Evolutionary conservation across 495 filamentous ascomycete genomes (phyloP).

Genomic region (Monascus purpureus): DNA sequence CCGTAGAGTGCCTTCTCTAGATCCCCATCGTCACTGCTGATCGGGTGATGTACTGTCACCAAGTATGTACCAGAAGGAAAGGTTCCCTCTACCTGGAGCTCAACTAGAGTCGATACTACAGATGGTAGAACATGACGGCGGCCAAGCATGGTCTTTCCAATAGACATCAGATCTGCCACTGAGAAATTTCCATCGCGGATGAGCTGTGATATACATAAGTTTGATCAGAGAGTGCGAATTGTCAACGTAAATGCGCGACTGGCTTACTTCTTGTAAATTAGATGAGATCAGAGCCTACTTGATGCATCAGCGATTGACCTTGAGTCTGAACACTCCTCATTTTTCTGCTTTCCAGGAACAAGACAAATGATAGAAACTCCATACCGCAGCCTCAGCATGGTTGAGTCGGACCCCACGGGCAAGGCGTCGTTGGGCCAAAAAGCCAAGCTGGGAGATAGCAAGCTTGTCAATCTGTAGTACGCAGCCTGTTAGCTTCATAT

Average conservation of each 20-base stretch:
- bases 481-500: conserved; percentile 1
- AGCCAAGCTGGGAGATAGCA: conserved; percentile 76
- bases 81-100: conserved; percentile 90
- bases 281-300: conserved; percentile 73
- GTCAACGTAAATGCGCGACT: conserved; percentile 1
- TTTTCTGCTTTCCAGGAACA: not conserved
- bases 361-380: conserved; percentile 10
- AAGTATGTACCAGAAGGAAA: conserved; percentile 86
- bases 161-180: conserved; percentile 84
- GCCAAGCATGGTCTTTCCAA: conserved; percentile 85
- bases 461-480: conserved; percentile 80
- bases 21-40: conserved; percentile 77
- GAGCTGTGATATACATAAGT: conserved; percentile 32
- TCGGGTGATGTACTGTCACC: conserved; percentile 86
- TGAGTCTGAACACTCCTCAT: not conserved
- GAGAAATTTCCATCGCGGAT: conserved; percentile 93
- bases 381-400: conserved; percentile 77
- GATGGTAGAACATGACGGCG: conserved; percentile 84
- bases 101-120: conserved; percentile 58
- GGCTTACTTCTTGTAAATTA: conserved; percentile 69
- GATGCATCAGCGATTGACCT: conserved; percentile 1
- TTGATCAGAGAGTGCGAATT: conserved; percentile 1
- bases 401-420: conserved; percentile 83
- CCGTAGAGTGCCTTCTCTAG: conserved; percentile 79
- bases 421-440: conserved; percentile 77